Base-by-base conservation (phyloP, 768 basidiomycete genomes). In the Mycena belliarum region DNA sequence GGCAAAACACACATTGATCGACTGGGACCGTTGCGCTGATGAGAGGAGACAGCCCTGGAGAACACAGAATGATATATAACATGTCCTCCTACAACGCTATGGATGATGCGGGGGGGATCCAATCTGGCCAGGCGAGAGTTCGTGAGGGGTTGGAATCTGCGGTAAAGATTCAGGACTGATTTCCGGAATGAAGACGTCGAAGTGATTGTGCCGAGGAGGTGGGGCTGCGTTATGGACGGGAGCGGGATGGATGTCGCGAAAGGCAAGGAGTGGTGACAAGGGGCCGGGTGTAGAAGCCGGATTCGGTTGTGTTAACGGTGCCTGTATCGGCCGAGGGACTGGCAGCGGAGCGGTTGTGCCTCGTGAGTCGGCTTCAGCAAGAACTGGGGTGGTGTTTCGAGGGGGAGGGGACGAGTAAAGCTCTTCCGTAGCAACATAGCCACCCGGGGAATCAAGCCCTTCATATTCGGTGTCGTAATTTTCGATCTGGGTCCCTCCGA, bases 61-160 rank as follows among this genome's bases (percentile, higher is more conserved):
- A 54, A 62, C 11, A 56, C 41, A 16, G 60, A 52, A 50, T 55
- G 60, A 25, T 52, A 28, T 14, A 58, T 52, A 18, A n/a, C 41
- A 16, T 26, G 33, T 16, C 52, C 54, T 16, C 42, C 49, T 16
- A 38, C 53, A 11, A 47, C 45, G 15, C 53, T 42, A 18, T 35
- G 43, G 2, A 14, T 18, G 32, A 18, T 51, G n/a, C 21, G 47
- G 16, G 52, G 42, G 18, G 47, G 41, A n/a, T 23, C 51, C 48
- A 6, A 20, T 40, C 67, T 49, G 72, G 73, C n/a, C n/a, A n/a
- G 52, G 79, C 74, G 20, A 72, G 40, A 88, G 72, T 61, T 85
- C 86, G 65, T 82, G 81, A 1, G 87, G 82, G 23, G 88, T 82
- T 9, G 87, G 88, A 0, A 90, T 70, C n/a, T 79, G 79, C 42